phyloP scores from a whole-genome alignment of 2,329 filamentous ascomycete species.

The Fusarium nanum region DNA sequence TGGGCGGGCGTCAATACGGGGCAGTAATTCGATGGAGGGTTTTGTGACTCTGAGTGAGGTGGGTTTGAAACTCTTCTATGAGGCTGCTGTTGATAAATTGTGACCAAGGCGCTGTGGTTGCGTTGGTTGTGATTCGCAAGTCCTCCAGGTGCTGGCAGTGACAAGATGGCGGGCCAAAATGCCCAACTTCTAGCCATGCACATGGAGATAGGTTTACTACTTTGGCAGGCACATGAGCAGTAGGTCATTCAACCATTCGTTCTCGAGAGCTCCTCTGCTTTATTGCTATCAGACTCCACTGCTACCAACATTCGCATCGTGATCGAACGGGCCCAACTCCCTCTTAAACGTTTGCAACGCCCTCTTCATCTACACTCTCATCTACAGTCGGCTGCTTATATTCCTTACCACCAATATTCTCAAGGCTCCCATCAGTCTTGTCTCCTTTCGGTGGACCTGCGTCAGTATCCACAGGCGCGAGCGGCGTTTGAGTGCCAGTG shows the following conservation, averaged over 20 bases:
- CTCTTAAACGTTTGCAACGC: conserved; percentile 11
- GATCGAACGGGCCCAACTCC: no score
- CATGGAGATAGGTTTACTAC: not conserved
- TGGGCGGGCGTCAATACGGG: no score
- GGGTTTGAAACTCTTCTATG: not conserved
- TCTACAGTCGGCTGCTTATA: not conserved
- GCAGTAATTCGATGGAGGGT: not conserved
- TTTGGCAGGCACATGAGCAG: not conserved
- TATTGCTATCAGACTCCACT: not conserved
- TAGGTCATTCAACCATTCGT: no score
- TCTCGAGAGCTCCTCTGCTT: not conserved
- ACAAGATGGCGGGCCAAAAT: not conserved
- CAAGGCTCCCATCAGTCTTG: not conserved
- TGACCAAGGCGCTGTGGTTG: not conserved
- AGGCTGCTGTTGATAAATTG: not conserved
- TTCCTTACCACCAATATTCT: not conserved
- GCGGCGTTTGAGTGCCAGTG: not conserved
- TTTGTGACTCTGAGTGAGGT: not conserved
- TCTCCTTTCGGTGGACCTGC: not conserved
- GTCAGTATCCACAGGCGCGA: not conserved
- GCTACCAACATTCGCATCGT: not conserved
- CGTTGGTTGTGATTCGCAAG: not conserved
- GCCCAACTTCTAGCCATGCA: not conserved
- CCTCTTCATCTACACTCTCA: not conserved
- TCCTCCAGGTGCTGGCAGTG: conserved; percentile 18